Base-by-base conservation (phyloP, 2,329 filamentous ascomycete genomes). In the Aspergillus bombycis region DNA sequence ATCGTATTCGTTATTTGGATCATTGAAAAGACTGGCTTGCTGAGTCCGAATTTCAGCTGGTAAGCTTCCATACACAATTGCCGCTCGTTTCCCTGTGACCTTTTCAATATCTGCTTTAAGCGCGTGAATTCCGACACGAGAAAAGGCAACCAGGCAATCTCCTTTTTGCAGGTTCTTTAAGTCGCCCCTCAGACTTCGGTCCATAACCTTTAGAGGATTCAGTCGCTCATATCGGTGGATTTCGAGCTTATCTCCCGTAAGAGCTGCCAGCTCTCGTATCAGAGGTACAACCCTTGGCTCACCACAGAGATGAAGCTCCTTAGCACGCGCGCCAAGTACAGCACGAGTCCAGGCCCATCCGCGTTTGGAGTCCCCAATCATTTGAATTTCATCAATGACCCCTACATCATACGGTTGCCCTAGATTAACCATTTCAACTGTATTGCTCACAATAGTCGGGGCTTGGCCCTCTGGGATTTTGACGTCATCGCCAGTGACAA, bases 311-410 rank as follows among this genome's bases (percentile, higher is more conserved):
- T 99, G 95, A 7, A 99, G 83, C 74, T 99, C 95, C 70, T 89
- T 90, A 5, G 93, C 95, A 77, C 91, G 89, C 1, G 97, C 85
- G 41, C 95, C 95, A 6, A 99, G 82, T 16, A 98, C 83, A 2
- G 95, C 95, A 71, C 93, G 88, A 1, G 94, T 97, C 95, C 95
- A 99, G 2, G 93, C 94, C 89, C 91, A 96, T 1, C 96, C 95
- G 70, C 95, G 89, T 0, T 92, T 87, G 0, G 76, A 66, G 71
- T 93, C 89, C 19, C 88, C 89, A 69, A 99, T 92, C 95, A 99
- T 98, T 78, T 99, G 95, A 62, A 99, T 98, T 80, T 99, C 95
- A 74, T 99, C 95, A 66, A 99, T 94, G 68, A 99, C 94, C 1
- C 93, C 94, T 41, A 99, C 94, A 48, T 98, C 94, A 34, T 92